phyloP scores from a whole-genome alignment of 2,329 filamentous ascomycete species.

The Neoarthrinium moseri region DNA sequence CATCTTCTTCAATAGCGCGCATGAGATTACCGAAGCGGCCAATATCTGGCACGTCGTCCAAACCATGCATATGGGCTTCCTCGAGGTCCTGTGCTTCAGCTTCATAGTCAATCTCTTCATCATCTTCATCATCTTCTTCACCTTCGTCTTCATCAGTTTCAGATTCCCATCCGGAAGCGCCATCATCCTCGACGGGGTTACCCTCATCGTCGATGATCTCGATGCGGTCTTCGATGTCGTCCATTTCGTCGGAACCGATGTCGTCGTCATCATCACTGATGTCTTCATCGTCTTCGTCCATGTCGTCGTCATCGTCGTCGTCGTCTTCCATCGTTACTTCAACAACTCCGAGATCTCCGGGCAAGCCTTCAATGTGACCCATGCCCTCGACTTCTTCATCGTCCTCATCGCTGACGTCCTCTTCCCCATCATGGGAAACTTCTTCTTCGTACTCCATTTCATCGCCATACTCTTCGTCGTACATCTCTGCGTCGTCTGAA shows the following conservation, averaged over 20 bases:
- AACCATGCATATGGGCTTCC: constrained; percentile 47
- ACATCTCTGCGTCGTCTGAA: constrained; percentile 80
- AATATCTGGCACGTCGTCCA: constrained; percentile 38
- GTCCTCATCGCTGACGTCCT: constrained; percentile 87
- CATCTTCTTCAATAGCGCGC: constrained; percentile 53
- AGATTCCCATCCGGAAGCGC: constrained; percentile 61
- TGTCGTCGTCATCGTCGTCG: constrained; percentile 60
- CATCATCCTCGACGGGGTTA: constrained; percentile 58
- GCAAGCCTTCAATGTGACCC: constrained; percentile 77
- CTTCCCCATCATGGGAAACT: constrained; percentile 72
- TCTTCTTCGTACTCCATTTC: constrained; percentile 90
- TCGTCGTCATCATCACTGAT: constrained; percentile 62
- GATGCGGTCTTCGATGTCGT: constrained; percentile 49
- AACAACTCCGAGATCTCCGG: constrained; percentile 61
- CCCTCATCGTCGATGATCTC: constrained; percentile 65
- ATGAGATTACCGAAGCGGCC: constrained; percentile 52
- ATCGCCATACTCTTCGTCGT: constrained; percentile 85
- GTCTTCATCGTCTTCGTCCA: constrained; percentile 57
- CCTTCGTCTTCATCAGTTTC: constrained; percentile 57
- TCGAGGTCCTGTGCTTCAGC: constrained; percentile 55
- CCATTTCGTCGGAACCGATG: constrained; percentile 55
- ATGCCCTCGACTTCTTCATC: constrained; percentile 76
- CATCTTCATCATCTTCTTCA: constrained; percentile 51
- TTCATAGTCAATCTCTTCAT: constrained; percentile 52
- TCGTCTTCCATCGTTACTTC: constrained; percentile 78